A percentile compares a stretch with the other conserved stretches of the same genome.
Conservation (phyloP, 2,329 filamentous ascomycete species). For the Aureobasidium sp. region DNA sequence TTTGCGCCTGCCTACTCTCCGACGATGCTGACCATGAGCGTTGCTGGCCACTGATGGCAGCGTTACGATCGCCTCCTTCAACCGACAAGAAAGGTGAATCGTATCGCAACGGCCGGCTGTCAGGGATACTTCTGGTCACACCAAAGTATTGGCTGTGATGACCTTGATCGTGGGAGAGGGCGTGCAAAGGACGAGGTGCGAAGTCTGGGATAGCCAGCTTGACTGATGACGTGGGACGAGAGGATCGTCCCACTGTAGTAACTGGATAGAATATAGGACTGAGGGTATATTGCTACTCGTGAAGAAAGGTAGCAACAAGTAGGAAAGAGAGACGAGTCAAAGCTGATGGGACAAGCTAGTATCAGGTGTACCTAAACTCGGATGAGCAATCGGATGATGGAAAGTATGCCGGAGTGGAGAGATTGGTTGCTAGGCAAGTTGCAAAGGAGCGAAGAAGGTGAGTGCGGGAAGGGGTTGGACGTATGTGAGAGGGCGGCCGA, state of each 20-base stretch:
- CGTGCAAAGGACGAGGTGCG: constrained; percentile 13
- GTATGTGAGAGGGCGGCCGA: neutral
- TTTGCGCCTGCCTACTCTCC: constrained; percentile 20
- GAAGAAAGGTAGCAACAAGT: neutral
- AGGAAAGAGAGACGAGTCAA: neutral
- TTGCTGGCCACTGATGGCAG: constrained; percentile 14
- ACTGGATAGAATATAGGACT: neutral
- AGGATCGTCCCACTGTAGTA: neutral
- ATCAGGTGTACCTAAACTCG: neutral
- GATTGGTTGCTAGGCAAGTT: neutral
- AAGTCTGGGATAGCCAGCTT: constrained; percentile 17
- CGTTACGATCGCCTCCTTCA: constrained; percentile 5
- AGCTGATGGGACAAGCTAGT: neutral
- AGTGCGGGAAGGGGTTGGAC: neutral
- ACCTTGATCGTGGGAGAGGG: constrained; percentile 12
- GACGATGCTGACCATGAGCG: constrained; percentile 24
- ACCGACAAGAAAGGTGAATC: constrained; percentile 13
- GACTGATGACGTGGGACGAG: constrained; percentile 14
- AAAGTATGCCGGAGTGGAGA: neutral
- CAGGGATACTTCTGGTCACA: neutral
- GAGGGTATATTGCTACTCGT: neutral
- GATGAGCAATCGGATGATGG: neutral
- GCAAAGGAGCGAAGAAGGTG: constrained; percentile 1
- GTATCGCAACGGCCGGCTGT: constrained; percentile 10
- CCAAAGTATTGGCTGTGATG: constrained; percentile 6